Base-by-base conservation (phyloP, 768 basidiomycete species). In the Serendipita sp. region DNA sequence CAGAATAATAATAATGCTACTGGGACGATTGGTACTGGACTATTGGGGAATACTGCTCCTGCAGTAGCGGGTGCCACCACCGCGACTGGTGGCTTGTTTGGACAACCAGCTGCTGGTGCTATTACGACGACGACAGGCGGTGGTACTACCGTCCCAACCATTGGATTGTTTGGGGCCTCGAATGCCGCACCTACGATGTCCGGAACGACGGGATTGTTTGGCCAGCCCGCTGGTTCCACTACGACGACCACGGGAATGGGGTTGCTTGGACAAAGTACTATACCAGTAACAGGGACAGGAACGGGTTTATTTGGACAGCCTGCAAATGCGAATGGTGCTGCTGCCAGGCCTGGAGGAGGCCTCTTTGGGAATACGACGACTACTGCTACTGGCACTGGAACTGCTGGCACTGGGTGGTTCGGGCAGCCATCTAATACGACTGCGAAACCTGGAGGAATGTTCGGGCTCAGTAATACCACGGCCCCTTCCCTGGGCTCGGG, bases 11-110 rank as follows among this genome's bases (percentile, higher is more conserved):
- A 5, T 20, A 9, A 5, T 22, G 45, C 70, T 3, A 66, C 70
- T 3, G 66, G 61, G 11, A 65, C 67, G 61, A 63, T 16, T 64
- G 66, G 66, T 34, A 64, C 26, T 61, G 67, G 56, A 60, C 69
- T 67, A 9, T 72, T 73, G 61, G 72, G 72, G 14, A 66, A 56
- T 38, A 65, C 68, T 13, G 66, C 63, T 22, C 17, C 62, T 3
- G 14, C 22, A 11, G 34, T 14, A 5, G 34, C 34, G 3, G 4
- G 4, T 38, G 34, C 62, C 11, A 64, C 62, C 30, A 17, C 24
- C 3, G 42, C 50, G 26, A 61, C 26, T 7, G 61, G 64, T n/a
- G 66, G 66, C 26, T 34, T 66, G 20, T 66, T 66, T 64, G 67
- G 66, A 22, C 41, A 58, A 14, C 48, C 62, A 4, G 61, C 61